phyloP scores from a whole-genome alignment of 2,329 filamentous ascomycete genomes.

The Microcyclospora pomicola region DNA sequence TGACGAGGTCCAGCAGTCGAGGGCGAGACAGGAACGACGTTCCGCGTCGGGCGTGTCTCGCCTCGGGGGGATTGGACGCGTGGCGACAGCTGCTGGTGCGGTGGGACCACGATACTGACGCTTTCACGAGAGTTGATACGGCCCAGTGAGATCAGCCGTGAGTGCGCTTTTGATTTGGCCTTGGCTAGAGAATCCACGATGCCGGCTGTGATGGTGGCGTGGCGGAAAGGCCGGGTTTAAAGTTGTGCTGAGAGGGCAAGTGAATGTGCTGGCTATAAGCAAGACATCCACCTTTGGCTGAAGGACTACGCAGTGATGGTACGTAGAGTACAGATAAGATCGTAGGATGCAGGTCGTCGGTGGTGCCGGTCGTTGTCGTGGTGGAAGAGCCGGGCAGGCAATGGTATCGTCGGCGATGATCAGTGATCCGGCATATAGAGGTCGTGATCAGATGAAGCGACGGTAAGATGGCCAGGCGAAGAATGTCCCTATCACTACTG shows the following conservation, averaged over 20 bases:
- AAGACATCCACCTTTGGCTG: too few species aligned
- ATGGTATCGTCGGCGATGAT: not conserved
- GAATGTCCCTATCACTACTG: not conserved
- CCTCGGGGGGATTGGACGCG: slow-evolving; percentile 7
- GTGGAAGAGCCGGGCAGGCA: not conserved
- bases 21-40: slow-evolving; percentile 17
- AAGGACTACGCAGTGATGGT: too few species aligned
- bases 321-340: too few species aligned
- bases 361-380: not conserved
- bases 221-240: not conserved
- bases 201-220: slow-evolving; percentile 7
- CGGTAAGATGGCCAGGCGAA: not conserved
- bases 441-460: not conserved
- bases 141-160: slow-evolving; percentile 20
- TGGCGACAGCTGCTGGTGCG: not conserved
- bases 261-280: not conserved
- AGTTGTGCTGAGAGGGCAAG: not conserved
- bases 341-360: not conserved
- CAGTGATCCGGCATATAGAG: too few species aligned
- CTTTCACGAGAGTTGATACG: slow-evolving; percentile 16
- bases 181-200: slow-evolving; percentile 20
- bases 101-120: slow-evolving; percentile 8
- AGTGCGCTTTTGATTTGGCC: slow-evolving; percentile 19
- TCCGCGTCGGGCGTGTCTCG: slow-evolving; percentile 13
- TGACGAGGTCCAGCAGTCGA: slow-evolving; percentile 14